Evolutionary conservation across 331 rosid species (phyloP), one percentile per base, ranked within the genome.

Genomic region (Ulmus americana): DNA sequence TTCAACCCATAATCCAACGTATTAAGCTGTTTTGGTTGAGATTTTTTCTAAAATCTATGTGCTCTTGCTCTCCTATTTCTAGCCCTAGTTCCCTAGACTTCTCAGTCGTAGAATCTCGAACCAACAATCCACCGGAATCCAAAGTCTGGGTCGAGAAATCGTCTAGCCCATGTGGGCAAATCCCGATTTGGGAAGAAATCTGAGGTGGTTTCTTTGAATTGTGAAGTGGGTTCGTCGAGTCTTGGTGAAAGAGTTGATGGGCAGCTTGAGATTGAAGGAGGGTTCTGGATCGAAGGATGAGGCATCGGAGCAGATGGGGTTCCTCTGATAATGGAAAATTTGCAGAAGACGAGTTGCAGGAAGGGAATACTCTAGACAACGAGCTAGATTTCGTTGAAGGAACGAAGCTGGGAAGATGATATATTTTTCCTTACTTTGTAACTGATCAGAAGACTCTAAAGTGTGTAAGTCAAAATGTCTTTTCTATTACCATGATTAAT

Each of bases 381-480:
- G 95, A 87, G 82, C 64, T 89, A 88, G 97, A 92, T 83, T 95
- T 92, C 63, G 95, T 92, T 63, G 97, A 92, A 83, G 97, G 97
- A 81, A 87, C 89, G 98, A 89, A 87, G 84, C 83, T 89, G 7
- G 76, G 70, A 55, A 72, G 97, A 79, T 96, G 97, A 45, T 89
- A 83, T 50, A 83, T 92, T 67, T 89, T 97, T 80, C 97, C 98
- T 53, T 87, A 92, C 77, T 92, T 89, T 81, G 73, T 92, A 55
- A 87, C 87, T 46, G 87, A 92, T 74, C 89, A 77, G 71, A 87
- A 79, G 81, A 86, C 85, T 64, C 97, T 76, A 72, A 92, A 87
- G 80, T 92, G 98, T 82, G 98, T 92, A 85, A 83, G 97, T 69
- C 59, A 14, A 12, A 15, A 70, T 55, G 43, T 63, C 39, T 39